A percentile compares a stretch with the other conserved stretches of the same genome.
Evolutionary conservation across 768 basidiomycete species (phyloP).

Genomic region (Collybiopsis confluens): DNA sequence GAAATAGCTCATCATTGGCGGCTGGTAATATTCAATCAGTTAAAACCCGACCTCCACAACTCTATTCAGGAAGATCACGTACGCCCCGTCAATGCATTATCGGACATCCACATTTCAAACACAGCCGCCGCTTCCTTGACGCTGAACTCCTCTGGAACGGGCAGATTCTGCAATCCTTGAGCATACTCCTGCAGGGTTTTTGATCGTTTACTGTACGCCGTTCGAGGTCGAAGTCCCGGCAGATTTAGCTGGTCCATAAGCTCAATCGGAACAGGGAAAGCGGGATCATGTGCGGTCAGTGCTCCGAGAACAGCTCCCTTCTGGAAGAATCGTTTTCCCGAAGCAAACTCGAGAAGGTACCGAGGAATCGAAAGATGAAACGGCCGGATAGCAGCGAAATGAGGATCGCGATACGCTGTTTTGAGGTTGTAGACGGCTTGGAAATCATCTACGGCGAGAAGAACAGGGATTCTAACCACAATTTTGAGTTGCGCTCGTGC

Average conservation of each 20-base stretch:
- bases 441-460: conserved; percentile 85
- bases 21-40: neutral
- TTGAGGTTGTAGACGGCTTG: conserved; percentile 69
- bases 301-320: conserved; percentile 74
- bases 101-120: conserved; percentile 74
- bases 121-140: conserved; percentile 67
- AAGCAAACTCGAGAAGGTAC: conserved; percentile 71
- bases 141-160: conserved; percentile 54
- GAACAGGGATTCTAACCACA: conserved; percentile 73
- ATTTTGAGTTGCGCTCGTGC: no score
- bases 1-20: conserved; percentile 64
- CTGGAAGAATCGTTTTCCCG: conserved; percentile 67
- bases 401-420: conserved; percentile 69
- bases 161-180: conserved; percentile 45
- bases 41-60: no score
- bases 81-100: conserved; percentile 51
- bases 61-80: no score
- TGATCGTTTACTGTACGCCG: conserved; percentile 56
- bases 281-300: conserved; percentile 55
- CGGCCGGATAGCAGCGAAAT: conserved; percentile 61
- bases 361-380: conserved; percentile 80
- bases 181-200: conserved; percentile 48
- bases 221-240: conserved; percentile 25
- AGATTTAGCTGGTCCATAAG: conserved; percentile 53
- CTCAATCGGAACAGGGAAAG: conserved; percentile 56